These are phyloP conservation scores for Pyrenula massariospora DNA, from an alignment of 495 filamentous ascomycete genomes.

Conservation along the genomic window DNA sequence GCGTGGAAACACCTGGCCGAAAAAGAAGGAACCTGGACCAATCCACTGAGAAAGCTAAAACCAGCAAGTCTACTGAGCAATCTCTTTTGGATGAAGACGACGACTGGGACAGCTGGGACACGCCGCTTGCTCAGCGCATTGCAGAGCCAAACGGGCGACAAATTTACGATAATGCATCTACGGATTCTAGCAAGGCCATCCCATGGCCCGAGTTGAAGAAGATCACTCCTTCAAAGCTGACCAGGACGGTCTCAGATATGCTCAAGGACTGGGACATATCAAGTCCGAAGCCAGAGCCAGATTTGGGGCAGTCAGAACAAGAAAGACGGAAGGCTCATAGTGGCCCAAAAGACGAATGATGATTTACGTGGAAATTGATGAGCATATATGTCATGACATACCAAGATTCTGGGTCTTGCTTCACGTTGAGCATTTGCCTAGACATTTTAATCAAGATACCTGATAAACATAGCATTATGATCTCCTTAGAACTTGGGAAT, in stretches of 20 bases:
- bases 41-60: not conserved
- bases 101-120: conserved; percentile 65
- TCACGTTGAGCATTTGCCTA: no score
- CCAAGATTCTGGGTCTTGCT: no score
- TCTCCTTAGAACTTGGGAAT: no score
- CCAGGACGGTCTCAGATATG: conserved; percentile 54
- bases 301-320: not conserved
- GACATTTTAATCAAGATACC: no score
- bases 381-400: no score
- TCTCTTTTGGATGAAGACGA: conserved; percentile 43
- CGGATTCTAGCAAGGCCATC: conserved; percentile 40
- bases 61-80: conserved; percentile 2
- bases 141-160: conserved; percentile 5
- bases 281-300: conserved; percentile 9
- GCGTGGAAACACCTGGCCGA: conserved; percentile 39
- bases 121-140: conserved; percentile 19
- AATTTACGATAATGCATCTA: conserved; percentile 12
- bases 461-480: no score
- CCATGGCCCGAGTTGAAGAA: conserved; percentile 56
- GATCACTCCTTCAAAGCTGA: conserved; percentile 54
- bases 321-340: not conserved
- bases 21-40: conserved; percentile 23
- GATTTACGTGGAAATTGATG: no score
- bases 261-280: conserved; percentile 66
- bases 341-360: not conserved